These are phyloP conservation scores for Ustilago cynodontis DNA, from an alignment of 1,284 basidiomycete genomes.

Conservation along the genomic window DNA sequence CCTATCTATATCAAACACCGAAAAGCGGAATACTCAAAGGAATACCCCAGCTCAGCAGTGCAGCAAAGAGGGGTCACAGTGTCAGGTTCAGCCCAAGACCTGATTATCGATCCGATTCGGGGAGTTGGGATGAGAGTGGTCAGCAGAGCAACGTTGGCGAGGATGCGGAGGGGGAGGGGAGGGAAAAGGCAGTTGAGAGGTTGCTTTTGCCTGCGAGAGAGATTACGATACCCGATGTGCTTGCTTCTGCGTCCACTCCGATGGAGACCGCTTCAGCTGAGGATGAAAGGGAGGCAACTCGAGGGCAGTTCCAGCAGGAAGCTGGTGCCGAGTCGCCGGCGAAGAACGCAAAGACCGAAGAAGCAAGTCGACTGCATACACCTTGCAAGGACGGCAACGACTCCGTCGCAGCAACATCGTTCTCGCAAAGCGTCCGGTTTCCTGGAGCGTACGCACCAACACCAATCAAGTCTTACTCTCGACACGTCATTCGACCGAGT, in stretches of 20 bases:
- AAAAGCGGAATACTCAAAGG: constrained; percentile 27
- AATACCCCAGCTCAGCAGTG: constrained; percentile 8
- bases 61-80: constrained; percentile 26
- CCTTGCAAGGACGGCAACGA: constrained; percentile 3
- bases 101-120: constrained; percentile 51
- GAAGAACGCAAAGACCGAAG: constrained; percentile 6
- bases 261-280: neutral
- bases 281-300: neutral
- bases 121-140: constrained; percentile 40
- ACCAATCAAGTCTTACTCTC: constrained; percentile 28
- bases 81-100: constrained; percentile 50
- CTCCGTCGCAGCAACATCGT: constrained; percentile 12
- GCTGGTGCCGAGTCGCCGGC: constrained; percentile 1
- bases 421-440: constrained; percentile 30
- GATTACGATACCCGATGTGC: constrained; percentile 31
- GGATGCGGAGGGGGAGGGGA: constrained; percentile 4
- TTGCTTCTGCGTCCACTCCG: constrained; percentile 8
- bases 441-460: constrained; percentile 37
- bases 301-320: neutral
- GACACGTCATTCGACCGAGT: constrained; percentile 42
- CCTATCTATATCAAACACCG: constrained; percentile 22
- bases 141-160: constrained; percentile 3
- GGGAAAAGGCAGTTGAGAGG: constrained; percentile 21
- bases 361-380: constrained; percentile 32
- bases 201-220: constrained; percentile 19